These are phyloP conservation scores for Gynandropsis gynandra DNA, from an alignment of 345 rosid species.

Conservation along the genomic window DNA sequence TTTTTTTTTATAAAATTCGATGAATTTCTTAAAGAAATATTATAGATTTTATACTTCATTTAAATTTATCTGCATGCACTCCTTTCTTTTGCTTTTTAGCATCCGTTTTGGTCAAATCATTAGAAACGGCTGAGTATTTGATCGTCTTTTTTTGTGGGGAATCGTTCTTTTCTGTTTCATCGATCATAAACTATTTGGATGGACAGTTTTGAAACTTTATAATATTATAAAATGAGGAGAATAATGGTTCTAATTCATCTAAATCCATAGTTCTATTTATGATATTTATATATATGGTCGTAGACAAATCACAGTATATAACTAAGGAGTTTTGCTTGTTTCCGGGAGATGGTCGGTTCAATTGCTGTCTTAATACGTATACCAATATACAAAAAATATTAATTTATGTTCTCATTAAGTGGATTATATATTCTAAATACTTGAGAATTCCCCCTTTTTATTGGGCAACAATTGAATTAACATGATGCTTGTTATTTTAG, in stretches of 20 bases:
- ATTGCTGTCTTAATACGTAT: constrained; percentile 9
- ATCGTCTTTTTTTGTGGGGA: not conserved
- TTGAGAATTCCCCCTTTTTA: too few relatives aligned
- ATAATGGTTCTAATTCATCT: too few relatives aligned
- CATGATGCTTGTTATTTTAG: too few relatives aligned
- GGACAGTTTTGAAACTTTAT: constrained; percentile 16
- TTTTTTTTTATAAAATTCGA: not conserved
- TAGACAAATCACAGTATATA: constrained; percentile 29
- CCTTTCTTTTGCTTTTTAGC: not conserved
- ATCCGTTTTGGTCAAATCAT: not conserved
- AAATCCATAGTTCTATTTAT: too few relatives aligned
- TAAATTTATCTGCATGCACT: not conserved
- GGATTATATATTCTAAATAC: too few relatives aligned
- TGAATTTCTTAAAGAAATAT: not conserved
- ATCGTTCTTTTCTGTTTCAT: not conserved
- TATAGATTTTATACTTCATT: too few relatives aligned
- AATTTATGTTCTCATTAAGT: too few relatives aligned
- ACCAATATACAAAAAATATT: not conserved
- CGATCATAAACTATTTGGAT: not conserved
- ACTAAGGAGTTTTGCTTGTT: constrained; percentile 36
- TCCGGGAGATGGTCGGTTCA: constrained; percentile 59
- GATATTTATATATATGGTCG: too few relatives aligned
- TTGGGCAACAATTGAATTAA: too few relatives aligned
- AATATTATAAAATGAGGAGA: too few relatives aligned
- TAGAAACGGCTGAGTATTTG: not conserved